phyloP scores from a whole-genome alignment of 805 yeast species.

The Maudiozyma turicensis region DNA sequence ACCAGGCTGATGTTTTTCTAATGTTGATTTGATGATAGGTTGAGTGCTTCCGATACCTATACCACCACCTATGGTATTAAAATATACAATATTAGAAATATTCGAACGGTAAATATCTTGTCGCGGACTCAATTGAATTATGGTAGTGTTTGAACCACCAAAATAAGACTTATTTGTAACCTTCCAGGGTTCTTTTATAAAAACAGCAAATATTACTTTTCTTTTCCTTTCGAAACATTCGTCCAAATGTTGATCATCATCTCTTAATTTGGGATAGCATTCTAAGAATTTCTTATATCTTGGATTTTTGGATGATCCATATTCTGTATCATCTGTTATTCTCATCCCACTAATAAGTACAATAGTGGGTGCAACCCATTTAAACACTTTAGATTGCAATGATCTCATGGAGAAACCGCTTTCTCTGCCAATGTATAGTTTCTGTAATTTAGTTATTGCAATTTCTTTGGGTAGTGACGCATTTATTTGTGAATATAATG shows the following conservation, averaged over 20 bases:
- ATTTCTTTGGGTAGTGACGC: slow-evolving; percentile 29
- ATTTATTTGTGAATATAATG: slow-evolving; percentile 34
- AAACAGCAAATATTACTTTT: slow-evolving; percentile 54
- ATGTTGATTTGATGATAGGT: slow-evolving; percentile 42
- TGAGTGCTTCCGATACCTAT: slow-evolving; percentile 72
- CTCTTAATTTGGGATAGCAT: slow-evolving; percentile 37
- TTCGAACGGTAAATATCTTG: slow-evolving; percentile 43
- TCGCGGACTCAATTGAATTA: slow-evolving; percentile 60
- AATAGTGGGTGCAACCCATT: slow-evolving; percentile 85
- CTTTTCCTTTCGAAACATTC: slow-evolving; percentile 14
- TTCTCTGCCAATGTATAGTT: slow-evolving; percentile 60
- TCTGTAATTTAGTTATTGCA: slow-evolving; percentile 24
- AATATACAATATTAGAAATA: slow-evolving; percentile 42
- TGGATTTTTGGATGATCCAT: slow-evolving; percentile 18
- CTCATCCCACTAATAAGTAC: slow-evolving; percentile 58
- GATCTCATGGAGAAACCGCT: slow-evolving; percentile 82
- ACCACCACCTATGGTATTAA: slow-evolving; percentile 68
- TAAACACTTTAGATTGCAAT: slow-evolving; percentile 70
- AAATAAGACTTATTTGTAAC: slow-evolving; percentile 60
- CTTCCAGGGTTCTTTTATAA: slow-evolving; percentile 67
- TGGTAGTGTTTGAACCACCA: slow-evolving; percentile 49
- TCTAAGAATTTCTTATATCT: slow-evolving; percentile 44
- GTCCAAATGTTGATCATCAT: slow-evolving; percentile 18
- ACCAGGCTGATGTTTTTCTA: slow-evolving; percentile 50
- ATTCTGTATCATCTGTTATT: slow-evolving; percentile 26